Evolutionary conservation across 2,329 filamentous ascomycete species (phyloP), one percentile per base, ranked within the genome.

Genomic region (Pseudogymnoascus sp.): DNA sequence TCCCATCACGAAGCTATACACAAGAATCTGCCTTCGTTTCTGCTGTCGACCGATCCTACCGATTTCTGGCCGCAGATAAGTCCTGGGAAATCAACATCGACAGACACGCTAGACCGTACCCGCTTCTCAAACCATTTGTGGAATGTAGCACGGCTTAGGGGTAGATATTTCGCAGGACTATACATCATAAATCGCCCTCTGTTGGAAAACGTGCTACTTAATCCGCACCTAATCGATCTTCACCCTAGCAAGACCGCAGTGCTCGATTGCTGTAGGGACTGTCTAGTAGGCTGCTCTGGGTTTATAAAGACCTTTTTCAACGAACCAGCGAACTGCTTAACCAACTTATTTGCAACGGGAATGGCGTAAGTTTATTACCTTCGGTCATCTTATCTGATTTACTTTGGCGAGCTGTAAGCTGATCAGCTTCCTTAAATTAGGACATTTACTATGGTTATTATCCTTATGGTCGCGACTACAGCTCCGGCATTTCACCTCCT

Each of bases 111-210:
- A 48, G 11, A 48, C 43, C 43, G 43, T 13, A 48, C 21, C 43
- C 64, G n/a, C 54, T 57, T 68, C 8, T 67, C 68, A 0, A 74
- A 74, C n/a, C 69, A 73, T n/a, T 67, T 70, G 0, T 74, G 73
- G 73, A 74, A 74, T 6, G 70, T 74, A 0, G 23, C 73, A 0
- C 61, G 73, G 16, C 67, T 74, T 0, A 68, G 71, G 25, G 72
- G 73, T 0, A 63, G 73, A 4, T 74, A 73, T 19, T 73, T 68
- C 6, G 72, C 73, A 0, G 73, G 71, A 0, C 71, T 73, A 14
- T 73, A 74, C 37, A 73, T 74, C 4, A 73, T 74, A 0, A 70
- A 74, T 23, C 64, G 72, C 1, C 73, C 73, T 0, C 72, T 74
- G 7, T 66, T 74, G 6, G 71, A 74, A 6, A 72, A 71, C 6